These are phyloP conservation scores for Herpotrichia juniperi DNA, from an alignment of 2,329 filamentous ascomycete genomes.

Conservation along the genomic window DNA sequence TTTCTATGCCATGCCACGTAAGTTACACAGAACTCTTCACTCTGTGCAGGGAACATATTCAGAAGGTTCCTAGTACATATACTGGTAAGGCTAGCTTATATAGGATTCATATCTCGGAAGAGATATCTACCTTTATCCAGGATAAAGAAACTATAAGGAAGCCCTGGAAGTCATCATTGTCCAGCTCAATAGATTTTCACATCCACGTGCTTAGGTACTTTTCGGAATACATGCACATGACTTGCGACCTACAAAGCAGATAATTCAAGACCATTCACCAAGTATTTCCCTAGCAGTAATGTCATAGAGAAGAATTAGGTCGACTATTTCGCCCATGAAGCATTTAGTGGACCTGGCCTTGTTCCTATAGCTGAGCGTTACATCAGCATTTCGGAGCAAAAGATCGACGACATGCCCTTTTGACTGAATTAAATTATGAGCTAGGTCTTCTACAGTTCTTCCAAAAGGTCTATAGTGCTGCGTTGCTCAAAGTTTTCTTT, in stretches of 20 bases:
- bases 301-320: slow-evolving; percentile 4
- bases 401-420: not conserved
- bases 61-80: not conserved
- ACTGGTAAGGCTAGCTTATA: slow-evolving; percentile 1
- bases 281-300: slow-evolving; percentile 1
- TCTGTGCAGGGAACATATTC: not conserved
- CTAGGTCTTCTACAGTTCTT: slow-evolving; percentile 2
- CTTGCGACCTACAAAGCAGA: slow-evolving; percentile 6
- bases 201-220: slow-evolving; percentile 3
- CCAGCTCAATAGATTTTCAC: slow-evolving; percentile 4
- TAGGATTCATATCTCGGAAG: not conserved
- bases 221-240: slow-evolving; percentile 6
- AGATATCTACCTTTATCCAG: slow-evolving; percentile 4
- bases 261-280: slow-evolving; percentile 6
- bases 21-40: not conserved
- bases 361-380: slow-evolving; percentile 1
- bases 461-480: not conserved
- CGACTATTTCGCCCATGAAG: slow-evolving; percentile 27
- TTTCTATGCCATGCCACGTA: not conserved
- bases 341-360: slow-evolving; percentile 3
- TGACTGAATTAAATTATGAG: not conserved
- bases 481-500: slow-evolving; percentile 3
- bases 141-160: slow-evolving; percentile 1
- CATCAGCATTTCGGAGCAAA: not conserved
- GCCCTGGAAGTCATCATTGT: slow-evolving; percentile 8